Percentiles rank a stretch among this genome's conserved stretches.
Conservation (phyloP, 1,284 basidiomycete species). For the Papiliotrema flavescens region DNA sequence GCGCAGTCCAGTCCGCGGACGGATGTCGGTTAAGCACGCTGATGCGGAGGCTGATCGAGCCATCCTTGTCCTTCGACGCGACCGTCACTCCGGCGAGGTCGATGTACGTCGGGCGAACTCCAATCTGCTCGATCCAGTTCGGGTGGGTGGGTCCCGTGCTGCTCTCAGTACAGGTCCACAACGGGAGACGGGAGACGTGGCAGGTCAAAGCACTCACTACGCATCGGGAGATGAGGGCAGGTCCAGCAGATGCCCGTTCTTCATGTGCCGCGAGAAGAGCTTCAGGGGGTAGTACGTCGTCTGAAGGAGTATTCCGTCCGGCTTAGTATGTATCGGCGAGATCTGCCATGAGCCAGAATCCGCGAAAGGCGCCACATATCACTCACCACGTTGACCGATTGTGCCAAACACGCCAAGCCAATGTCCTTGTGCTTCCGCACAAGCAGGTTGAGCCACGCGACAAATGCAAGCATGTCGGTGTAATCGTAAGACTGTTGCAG, state of each 20-base stretch:
- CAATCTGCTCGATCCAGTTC: slow-evolving; percentile 32
- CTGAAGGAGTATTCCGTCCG: slow-evolving; percentile 31
- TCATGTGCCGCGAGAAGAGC: slow-evolving; percentile 39
- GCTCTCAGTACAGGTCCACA: not conserved
- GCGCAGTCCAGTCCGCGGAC: slow-evolving; percentile 26
- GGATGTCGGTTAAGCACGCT: slow-evolving; percentile 43
- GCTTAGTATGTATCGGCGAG: slow-evolving; percentile 37
- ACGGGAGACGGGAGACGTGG: too few species aligned
- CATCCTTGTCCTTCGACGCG: slow-evolving; percentile 3
- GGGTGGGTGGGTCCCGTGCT: slow-evolving; percentile 38
- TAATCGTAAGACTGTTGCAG: slow-evolving; percentile 58
- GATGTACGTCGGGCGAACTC: slow-evolving; percentile 29
- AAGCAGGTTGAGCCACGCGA: slow-evolving; percentile 63
- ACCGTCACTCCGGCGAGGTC: slow-evolving; percentile 30
- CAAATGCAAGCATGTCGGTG: slow-evolving; percentile 60
- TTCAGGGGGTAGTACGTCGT: slow-evolving; percentile 34
- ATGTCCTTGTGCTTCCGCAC: slow-evolving; percentile 60
- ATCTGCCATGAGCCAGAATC: slow-evolving; percentile 19
- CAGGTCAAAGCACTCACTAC: slow-evolving; percentile 28
- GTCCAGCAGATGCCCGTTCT: slow-evolving; percentile 32
- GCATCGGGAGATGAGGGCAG: slow-evolving; percentile 25
- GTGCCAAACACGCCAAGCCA: slow-evolving; percentile 62
- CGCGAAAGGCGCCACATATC: not conserved
- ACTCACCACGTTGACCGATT: slow-evolving; percentile 52
- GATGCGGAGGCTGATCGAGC: slow-evolving; percentile 23